phyloP scores from a whole-genome alignment of 208 protist genomes.

The Entamoeba histolytica region DNA sequence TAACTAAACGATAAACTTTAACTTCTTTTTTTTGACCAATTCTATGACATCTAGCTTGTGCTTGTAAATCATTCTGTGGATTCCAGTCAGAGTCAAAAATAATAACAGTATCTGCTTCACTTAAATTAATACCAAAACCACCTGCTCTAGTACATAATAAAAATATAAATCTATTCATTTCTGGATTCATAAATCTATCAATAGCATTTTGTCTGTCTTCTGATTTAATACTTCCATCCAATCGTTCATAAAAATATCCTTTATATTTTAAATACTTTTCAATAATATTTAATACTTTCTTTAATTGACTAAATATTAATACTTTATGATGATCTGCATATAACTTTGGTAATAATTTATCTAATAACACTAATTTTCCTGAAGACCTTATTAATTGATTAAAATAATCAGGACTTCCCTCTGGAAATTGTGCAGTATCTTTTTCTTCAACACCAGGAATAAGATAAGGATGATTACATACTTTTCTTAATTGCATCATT shows the following conservation, averaged over 20 bases:
- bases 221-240: conserved; percentile 13
- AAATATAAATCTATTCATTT: conserved; percentile 30
- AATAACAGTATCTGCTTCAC: conserved; percentile 49
- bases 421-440: background rate
- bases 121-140: conserved; percentile 52
- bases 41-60: conserved; percentile 59
- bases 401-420: background rate
- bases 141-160: conserved; percentile 46
- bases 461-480: conserved; percentile 63
- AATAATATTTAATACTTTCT: conserved; percentile 16
- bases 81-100: conserved; percentile 87
- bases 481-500: conserved; percentile 60
- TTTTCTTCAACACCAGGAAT: background rate
- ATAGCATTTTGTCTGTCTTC: conserved; percentile 12
- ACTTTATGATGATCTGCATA: conserved; percentile 20
- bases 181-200: conserved; percentile 6
- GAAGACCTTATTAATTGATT: background rate
- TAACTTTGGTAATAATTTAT: conserved; percentile 17
- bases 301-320: conserved; percentile 29
- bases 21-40: conserved; percentile 39
- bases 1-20: conserved; percentile 57
- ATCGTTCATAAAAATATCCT: conserved; percentile 2
- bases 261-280: conserved; percentile 6
- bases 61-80: conserved; percentile 81
- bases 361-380: conserved; percentile 29